A percentile compares a stretch with the other conserved stretches of the same genome.
These are phyloP conservation scores for Colletotrichum sansevieriae DNA, from an alignment of 2,329 filamentous ascomycete species.

Conservation along the genomic window DNA sequence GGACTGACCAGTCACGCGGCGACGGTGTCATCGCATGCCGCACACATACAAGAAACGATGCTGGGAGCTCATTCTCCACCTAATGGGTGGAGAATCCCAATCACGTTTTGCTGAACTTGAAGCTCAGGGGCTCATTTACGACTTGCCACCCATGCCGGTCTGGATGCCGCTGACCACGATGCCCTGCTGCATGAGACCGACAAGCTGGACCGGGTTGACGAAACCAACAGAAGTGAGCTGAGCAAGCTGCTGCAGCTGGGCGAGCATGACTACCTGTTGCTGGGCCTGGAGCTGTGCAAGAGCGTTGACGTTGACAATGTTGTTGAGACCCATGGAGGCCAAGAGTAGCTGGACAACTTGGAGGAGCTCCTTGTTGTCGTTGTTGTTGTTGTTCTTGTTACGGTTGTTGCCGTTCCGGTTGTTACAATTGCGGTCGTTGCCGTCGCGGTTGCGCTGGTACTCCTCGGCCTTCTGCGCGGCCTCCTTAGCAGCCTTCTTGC, in stretches of 20 bases:
- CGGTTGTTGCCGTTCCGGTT: slow-evolving; percentile 45
- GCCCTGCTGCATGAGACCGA: slow-evolving; percentile 45
- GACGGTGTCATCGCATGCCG: slow-evolving; percentile 5
- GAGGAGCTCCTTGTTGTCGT: slow-evolving; percentile 40
- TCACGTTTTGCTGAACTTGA: background rate
- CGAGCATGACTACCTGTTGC: slow-evolving; percentile 46
- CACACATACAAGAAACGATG: background rate
- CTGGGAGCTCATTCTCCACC: background rate
- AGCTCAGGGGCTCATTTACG: slow-evolving; percentile 32
- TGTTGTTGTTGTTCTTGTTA: slow-evolving; percentile 37
- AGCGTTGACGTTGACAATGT: slow-evolving; percentile 46
- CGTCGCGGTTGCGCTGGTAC: slow-evolving; percentile 15
- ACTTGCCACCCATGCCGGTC: slow-evolving; percentile 29
- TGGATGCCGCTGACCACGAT: slow-evolving; percentile 42
- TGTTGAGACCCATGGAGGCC: slow-evolving; percentile 47
- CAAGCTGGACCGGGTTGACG: slow-evolving; percentile 44
- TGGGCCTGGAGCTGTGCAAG: slow-evolving; percentile 47
- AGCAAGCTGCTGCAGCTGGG: slow-evolving; percentile 47
- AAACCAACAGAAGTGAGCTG: slow-evolving; percentile 45
- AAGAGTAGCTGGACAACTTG: slow-evolving; percentile 46
- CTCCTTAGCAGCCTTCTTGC: slow-evolving; percentile 32
- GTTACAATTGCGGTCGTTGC: slow-evolving; percentile 18
- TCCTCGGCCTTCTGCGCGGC: slow-evolving; percentile 35
- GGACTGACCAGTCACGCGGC: background rate
- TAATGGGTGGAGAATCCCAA: background rate